Base-by-base conservation (phyloP, 2,329 filamentous ascomycete genomes). In the Elsinoe arachidis region DNA sequence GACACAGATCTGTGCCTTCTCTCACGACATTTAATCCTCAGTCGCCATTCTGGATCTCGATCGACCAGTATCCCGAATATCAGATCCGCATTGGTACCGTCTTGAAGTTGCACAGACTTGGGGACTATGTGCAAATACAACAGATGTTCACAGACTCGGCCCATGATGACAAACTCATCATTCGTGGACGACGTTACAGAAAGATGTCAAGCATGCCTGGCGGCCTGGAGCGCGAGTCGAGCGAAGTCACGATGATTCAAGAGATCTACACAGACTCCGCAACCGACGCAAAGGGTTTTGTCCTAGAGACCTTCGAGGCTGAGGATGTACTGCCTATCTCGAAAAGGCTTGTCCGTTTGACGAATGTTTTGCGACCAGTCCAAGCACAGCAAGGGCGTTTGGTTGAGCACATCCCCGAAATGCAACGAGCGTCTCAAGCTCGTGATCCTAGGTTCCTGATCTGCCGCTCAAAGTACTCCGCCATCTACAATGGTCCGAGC, bases 391-490 rank as follows among this genome's bases (percentile, higher is more conserved):
- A 23, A 26, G 41, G 41, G 10, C 54, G 54, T 1, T 3, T 56
- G 38, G 30, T 26, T 23, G 54, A 56, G 5, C 15, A 41, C 30
- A 30, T 55, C 17, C 52, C 52, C 2, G 23, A 44, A 10, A 35
- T 33, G 17, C n/a, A 12, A 6, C 14, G 19, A 7, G 19, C 17
- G 26, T 10, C 51, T 19, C n/a, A 23, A 5, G 15, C 67, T 0
- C 82, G 76, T 43, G 78, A 78, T 0, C 57, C 57, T 2, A 51
- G 62, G 43, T 57, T 58, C 0, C 64, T 85, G 1, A 76, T 80
- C 3, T 81, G 79, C 56, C 73, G 83, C 2, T 84, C 78, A 76
- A 76, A 74, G 23, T 73, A 70, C 30, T 9, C 30, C 17, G 39
- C 23, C 11, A 14, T 15, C 12, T 43, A 14, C 43, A 39, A 62